Conservation (phyloP, 73 alveolate genomes). For the Paramecium sexaurelia region DNA sequence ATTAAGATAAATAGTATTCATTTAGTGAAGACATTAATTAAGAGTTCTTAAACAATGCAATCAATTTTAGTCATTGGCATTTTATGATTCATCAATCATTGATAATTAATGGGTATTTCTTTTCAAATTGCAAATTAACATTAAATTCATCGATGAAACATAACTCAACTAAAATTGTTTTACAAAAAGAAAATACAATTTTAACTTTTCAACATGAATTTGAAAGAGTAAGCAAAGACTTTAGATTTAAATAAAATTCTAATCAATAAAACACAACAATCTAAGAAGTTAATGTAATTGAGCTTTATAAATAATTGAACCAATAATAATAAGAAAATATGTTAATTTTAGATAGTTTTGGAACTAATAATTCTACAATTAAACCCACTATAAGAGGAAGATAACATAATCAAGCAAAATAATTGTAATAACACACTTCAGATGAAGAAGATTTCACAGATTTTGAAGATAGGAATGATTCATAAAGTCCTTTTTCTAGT, state of each 20-base stretch:
- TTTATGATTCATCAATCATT: not conserved
- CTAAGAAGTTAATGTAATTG: not conserved
- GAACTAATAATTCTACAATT: not conserved
- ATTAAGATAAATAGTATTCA: not conserved
- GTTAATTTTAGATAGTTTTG: not conserved
- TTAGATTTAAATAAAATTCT: not conserved
- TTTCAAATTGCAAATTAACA: not conserved
- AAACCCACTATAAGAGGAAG: not conserved
- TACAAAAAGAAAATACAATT: not conserved
- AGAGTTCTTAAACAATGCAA: not conserved
- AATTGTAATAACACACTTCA: not conserved
- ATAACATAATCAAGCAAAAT: not conserved
- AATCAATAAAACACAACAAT: not conserved
- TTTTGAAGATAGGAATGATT: not conserved
- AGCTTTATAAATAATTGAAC: not conserved
- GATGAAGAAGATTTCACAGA: slow-evolving; percentile 3
- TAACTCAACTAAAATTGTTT: not conserved
- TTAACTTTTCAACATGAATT: not conserved
- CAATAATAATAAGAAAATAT: not conserved
- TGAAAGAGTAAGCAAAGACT: not conserved
- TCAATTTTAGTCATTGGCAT: not conserved
- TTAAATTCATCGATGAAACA: not conserved
- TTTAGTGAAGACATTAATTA: not conserved
- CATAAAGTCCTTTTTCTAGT: not conserved
- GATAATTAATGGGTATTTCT: not conserved